Conservation (phyloP, 2,329 filamentous ascomycete genomes). For the Penicillium sp. region DNA sequence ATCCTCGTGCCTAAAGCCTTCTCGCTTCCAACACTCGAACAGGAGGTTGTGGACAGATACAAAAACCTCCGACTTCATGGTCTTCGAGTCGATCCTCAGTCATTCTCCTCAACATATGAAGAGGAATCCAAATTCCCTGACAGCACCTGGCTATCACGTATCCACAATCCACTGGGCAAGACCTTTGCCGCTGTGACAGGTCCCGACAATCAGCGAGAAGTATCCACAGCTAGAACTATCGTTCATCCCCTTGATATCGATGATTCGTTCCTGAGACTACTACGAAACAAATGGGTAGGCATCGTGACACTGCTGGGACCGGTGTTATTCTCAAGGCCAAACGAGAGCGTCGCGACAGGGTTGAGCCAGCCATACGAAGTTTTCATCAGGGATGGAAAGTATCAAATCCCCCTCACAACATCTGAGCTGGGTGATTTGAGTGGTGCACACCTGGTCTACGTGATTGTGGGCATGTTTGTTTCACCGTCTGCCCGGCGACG, state of each 20-base stretch:
- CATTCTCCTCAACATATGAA: slow-evolving; percentile 38
- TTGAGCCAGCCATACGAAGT: slow-evolving; percentile 11
- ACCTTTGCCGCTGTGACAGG: slow-evolving; percentile 31
- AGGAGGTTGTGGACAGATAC: slow-evolving; percentile 21
- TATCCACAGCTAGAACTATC: neutral
- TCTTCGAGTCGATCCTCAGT: slow-evolving; percentile 33
- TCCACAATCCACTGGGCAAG: slow-evolving; percentile 32
- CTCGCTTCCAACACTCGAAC: slow-evolving; percentile 1
- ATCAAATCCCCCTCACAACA: slow-evolving; percentile 4
- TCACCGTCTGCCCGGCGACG: slow-evolving; percentile 25
- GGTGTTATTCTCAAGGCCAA: slow-evolving; percentile 12
- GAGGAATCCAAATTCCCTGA: slow-evolving; percentile 31
- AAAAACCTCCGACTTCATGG: slow-evolving; percentile 32
- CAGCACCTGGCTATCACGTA: slow-evolving; percentile 33
- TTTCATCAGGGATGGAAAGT: slow-evolving; percentile 13
- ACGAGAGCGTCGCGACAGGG: neutral
- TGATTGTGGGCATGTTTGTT: slow-evolving; percentile 36
- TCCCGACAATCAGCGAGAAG: slow-evolving; percentile 1
- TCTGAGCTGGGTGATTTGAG: slow-evolving; percentile 1
- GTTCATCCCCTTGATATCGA: neutral
- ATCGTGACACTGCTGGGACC: slow-evolving; percentile 36
- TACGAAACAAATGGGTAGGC: slow-evolving; percentile 35
- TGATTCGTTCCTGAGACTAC: slow-evolving; percentile 13
- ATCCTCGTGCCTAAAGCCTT: slow-evolving; percentile 17
- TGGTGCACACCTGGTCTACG: slow-evolving; percentile 24